A percentile compares a stretch with the other conserved stretches of the same genome.
Evolutionary conservation across 495 filamentous ascomycete genomes (phyloP).

Genomic region (Xylaria nigripes): DNA sequence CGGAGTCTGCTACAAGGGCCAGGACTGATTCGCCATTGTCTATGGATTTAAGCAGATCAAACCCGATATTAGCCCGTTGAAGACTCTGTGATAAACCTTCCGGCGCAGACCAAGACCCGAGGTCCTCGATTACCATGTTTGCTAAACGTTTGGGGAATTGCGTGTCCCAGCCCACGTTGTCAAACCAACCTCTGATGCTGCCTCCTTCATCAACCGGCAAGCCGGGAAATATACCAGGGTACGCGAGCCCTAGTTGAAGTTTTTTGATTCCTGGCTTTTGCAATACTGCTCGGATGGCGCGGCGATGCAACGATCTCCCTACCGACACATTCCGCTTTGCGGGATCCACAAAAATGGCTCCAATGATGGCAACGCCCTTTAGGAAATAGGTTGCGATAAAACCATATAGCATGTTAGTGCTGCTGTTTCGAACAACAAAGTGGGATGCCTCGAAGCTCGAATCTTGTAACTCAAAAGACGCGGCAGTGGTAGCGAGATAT

Average conservation of each 20-base stretch:
- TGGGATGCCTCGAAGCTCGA: slow-evolving; percentile 66
- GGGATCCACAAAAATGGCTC: slow-evolving; percentile 76
- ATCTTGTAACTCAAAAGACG: slow-evolving; percentile 62
- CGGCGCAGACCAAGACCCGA: slow-evolving; percentile 65
- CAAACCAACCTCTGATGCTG: slow-evolving; percentile 49
- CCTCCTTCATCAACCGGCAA: slow-evolving; percentile 54
- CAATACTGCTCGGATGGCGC: slow-evolving; percentile 62
- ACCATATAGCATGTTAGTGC: slow-evolving; percentile 76
- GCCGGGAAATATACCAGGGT: slow-evolving; percentile 72
- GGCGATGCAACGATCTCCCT: slow-evolving; percentile 73
- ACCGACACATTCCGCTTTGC: slow-evolving; percentile 75
- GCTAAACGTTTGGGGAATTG: slow-evolving; percentile 46
- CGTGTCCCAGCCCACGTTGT: slow-evolving; percentile 40
- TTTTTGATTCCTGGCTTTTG: slow-evolving; percentile 58
- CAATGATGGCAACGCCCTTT: slow-evolving; percentile 67
- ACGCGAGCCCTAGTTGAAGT: slow-evolving; percentile 68
- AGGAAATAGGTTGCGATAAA: slow-evolving; percentile 83
- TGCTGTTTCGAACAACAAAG: slow-evolving; percentile 86
- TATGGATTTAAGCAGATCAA: slow-evolving; percentile 74
- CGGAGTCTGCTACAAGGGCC: slow-evolving; percentile 64
- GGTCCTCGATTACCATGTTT: slow-evolving; percentile 54
- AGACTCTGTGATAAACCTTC: slow-evolving; percentile 64
- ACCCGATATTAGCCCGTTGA: slow-evolving; percentile 56
- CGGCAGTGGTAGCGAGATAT: slow-evolving; percentile 61
- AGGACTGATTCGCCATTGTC: slow-evolving; percentile 69